Base-by-base conservation (phyloP, 2,329 filamentous ascomycete genomes). In the Mycogone perniciosa region DNA sequence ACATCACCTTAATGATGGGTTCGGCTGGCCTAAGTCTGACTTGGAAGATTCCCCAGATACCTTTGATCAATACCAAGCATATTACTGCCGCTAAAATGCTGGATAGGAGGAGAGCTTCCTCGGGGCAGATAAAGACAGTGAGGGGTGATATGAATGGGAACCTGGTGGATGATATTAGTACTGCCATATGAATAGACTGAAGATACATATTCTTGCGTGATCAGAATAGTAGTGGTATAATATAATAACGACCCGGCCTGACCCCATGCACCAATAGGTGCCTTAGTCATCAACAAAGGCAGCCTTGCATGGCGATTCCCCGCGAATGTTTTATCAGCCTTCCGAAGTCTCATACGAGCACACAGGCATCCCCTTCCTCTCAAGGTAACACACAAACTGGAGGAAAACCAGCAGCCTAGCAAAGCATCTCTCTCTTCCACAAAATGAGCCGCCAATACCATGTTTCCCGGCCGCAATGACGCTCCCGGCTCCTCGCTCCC, bases 141-240 rank as follows among this genome's bases (percentile, higher is more conserved):
- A 63, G 66, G 2, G 79, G 79, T 0, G 80, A 83, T 60, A 41
- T 83, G 39, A 72, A 73, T 37, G 56, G 58, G 39, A 81, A 81
- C 56, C 80, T 79, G 2, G 60, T 83, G 46, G 71, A 80, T n/a
- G 72, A 82, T 58, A 71, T 82, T 13, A 67, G 68, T 0, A 64
- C 80, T 20, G 20, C 20, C 20, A 3, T 4, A 59, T 83, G 29
- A 76, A 76, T 53, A 58, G 66, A 38, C 72, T 72, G 2, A 72
- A 79, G 45, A 67, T 70, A 57, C 66, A 72, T 53, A 55, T 81
- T 6, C 56, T 79, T 40, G 73, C 68, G 76, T 81, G 1, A 67
- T 82, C 44, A 81, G 81, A 58, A 77, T 79, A 34, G 79, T 79
- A 0, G 54, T 61, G n/a, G 60, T 67, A n/a, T 64, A 64, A n/a